phyloP scores from a whole-genome alignment of 1,139 yeast genomes.

The Meyerozyma sp. region DNA sequence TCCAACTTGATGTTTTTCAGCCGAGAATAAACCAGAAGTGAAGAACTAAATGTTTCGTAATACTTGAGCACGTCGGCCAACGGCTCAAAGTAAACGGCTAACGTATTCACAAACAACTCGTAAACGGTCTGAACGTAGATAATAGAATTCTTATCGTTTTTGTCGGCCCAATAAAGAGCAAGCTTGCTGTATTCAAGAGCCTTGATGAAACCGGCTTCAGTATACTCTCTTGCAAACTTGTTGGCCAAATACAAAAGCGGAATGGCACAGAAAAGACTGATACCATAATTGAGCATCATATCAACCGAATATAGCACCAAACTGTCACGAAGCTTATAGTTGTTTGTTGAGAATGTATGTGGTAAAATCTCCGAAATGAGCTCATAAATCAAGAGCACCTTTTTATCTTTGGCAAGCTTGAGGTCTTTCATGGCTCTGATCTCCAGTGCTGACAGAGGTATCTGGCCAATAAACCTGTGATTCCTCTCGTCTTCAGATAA shows the following conservation, averaged over 20 bases:
- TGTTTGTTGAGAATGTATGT: constrained; percentile 24
- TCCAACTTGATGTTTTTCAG: constrained; percentile 8
- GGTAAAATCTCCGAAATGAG: constrained; percentile 37
- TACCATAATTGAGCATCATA: constrained; percentile 22
- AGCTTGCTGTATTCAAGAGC: constrained; percentile 27
- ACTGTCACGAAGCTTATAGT: constrained; percentile 18
- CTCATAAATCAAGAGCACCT: constrained; percentile 33
- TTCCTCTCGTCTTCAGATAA: constrained; percentile 10
- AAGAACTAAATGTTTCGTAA: constrained; percentile 20
- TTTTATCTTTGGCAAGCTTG: constrained; percentile 22
- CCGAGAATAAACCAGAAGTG: constrained; percentile 13
- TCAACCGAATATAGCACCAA: constrained; percentile 19
- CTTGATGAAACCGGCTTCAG: constrained; percentile 20
- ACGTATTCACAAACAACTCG: constrained; percentile 36
- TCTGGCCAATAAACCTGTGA: constrained; percentile 19
- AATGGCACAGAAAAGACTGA: constrained; percentile 22
- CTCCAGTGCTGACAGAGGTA: constrained; percentile 41
- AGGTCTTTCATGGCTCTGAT: constrained; percentile 28
- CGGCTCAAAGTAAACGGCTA: constrained; percentile 45
- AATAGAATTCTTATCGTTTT: constrained; percentile 28
- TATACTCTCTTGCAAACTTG: constrained; percentile 31
- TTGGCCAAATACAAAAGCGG: constrained; percentile 31
- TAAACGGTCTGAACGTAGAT: constrained; percentile 37
- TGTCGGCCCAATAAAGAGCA: constrained; percentile 35
- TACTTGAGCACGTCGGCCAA: constrained; percentile 29